These are phyloP conservation scores for Ephemerocybe angulata DNA, from an alignment of 768 basidiomycete species.

Conservation along the genomic window DNA sequence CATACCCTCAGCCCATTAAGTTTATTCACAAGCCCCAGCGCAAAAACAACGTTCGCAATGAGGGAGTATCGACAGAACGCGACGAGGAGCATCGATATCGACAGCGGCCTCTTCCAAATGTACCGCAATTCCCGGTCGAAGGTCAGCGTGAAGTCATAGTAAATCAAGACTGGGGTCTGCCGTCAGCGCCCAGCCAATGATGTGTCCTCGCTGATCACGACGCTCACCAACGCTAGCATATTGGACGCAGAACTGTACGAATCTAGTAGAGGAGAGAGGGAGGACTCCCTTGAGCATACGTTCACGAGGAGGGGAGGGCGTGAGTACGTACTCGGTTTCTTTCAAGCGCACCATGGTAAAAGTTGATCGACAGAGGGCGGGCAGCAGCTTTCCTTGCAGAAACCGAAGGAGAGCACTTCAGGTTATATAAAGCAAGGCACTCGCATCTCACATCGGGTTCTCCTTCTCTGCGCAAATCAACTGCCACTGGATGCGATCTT, in stretches of 20 bases:
- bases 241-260: constrained; percentile 5
- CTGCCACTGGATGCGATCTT: too few species aligned
- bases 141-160: constrained; percentile 12
- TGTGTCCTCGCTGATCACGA: not conserved
- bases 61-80: constrained; percentile 9
- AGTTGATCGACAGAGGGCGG: not conserved
- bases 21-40: constrained; percentile 6
- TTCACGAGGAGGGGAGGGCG: too few species aligned
- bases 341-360: not conserved
- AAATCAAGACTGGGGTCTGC: constrained; percentile 2
- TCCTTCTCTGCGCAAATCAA: too few species aligned
- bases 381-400: too few species aligned
- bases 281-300: not conserved
- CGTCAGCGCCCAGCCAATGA: not conserved
- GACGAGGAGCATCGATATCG: constrained; percentile 1
- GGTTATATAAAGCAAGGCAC: too few species aligned
- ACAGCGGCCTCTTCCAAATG: constrained; percentile 7
- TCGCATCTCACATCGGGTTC: too few species aligned
- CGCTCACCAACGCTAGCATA: constrained; percentile 6
- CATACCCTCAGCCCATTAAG: constrained; percentile 1
- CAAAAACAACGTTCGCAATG: constrained; percentile 1
- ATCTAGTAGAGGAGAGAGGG: too few species aligned
- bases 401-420: too few species aligned
- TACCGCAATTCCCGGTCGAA: constrained; percentile 9
- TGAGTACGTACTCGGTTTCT: not conserved